Evolutionary conservation across 371 early-diverging fungal genomes (phyloP).

Genomic region (Umbelopsis sp.): DNA sequence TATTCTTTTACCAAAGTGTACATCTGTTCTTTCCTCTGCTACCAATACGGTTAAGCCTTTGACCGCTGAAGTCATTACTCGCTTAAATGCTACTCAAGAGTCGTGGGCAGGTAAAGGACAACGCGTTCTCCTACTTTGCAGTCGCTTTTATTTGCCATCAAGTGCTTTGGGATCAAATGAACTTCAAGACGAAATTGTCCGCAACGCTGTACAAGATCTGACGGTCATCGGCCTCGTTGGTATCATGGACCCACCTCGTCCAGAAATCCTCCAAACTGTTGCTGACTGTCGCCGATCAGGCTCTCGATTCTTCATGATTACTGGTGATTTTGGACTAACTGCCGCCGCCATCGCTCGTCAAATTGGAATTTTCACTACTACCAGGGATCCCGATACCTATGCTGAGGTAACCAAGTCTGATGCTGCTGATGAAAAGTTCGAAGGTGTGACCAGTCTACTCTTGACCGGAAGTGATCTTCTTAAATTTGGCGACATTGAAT

Average conservation of each 20-base stretch:
- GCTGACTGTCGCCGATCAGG: conserved; percentile 69
- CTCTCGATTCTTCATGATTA: conserved; percentile 81
- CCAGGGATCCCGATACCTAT: conserved; percentile 12
- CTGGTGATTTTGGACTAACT: conserved; percentile 79
- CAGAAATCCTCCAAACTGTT: conserved; percentile 65
- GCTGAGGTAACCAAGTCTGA: conserved; percentile 38
- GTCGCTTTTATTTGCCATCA: conserved; percentile 31
- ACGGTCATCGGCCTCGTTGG: conserved; percentile 91
- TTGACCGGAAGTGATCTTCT: conserved; percentile 32
- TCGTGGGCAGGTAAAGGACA: conserved; percentile 62
- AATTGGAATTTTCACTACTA: conserved; percentile 60
- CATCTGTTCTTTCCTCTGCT: conserved; percentile 47
- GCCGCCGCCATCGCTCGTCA: conserved; percentile 75
- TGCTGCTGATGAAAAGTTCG: conserved; percentile 18
- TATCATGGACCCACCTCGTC: conserved; percentile 76
- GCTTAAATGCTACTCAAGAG: conserved; percentile 60
- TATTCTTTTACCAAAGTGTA: conserved; percentile 79
- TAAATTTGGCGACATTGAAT: conserved; percentile 28
- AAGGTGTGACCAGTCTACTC: conserved; percentile 24
- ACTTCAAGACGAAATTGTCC: conserved; percentile 20
- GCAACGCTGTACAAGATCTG: conserved; percentile 67
- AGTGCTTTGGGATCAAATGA: conserved; percentile 30
- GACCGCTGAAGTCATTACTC: conserved; percentile 53
- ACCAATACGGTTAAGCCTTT: conserved; percentile 45
- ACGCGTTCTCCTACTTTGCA: conserved; percentile 80